Percentiles rank a stretch among this genome's conserved stretches.
These are phyloP conservation scores for Alternaria consortialis DNA, from an alignment of 2,329 filamentous ascomycete genomes.

Conservation along the genomic window DNA sequence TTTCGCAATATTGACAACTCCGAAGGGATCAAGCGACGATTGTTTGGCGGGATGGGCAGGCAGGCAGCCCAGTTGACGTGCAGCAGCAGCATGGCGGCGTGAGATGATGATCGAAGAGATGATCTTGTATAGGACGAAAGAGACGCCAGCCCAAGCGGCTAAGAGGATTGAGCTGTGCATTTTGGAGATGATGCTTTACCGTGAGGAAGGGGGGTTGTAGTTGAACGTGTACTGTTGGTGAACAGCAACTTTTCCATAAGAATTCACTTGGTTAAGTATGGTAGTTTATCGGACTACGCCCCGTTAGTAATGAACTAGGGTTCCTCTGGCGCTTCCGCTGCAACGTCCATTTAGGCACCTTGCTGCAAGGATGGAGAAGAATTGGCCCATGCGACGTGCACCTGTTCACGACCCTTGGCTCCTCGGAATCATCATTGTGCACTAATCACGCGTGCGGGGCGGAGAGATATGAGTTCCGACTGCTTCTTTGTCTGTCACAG, in stretches of 20 bases:
- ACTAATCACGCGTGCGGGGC: background rate
- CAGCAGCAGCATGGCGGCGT: slow-evolving; percentile 46
- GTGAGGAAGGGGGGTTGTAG: background rate
- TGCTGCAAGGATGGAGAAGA: background rate
- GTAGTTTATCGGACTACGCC: background rate
- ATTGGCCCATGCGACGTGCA: slow-evolving; percentile 4
- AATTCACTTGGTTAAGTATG: background rate
- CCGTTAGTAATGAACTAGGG: background rate
- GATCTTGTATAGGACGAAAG: slow-evolving; percentile 45
- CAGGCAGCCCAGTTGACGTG: slow-evolving; percentile 56
- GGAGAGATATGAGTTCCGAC: background rate
- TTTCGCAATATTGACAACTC: slow-evolving; percentile 57
- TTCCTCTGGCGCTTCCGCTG: background rate
- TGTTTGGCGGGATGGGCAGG: slow-evolving; percentile 51
- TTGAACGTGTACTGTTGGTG: background rate
- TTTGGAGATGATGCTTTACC: background rate
- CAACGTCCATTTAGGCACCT: background rate
- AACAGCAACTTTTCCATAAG: background rate
- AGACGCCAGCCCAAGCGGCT: slow-evolving; percentile 37
- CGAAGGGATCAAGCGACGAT: slow-evolving; percentile 57
- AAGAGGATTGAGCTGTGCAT: slow-evolving; percentile 44
- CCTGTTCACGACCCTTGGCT: slow-evolving; percentile 1
- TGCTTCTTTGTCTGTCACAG: background rate
- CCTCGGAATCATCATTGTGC: background rate
- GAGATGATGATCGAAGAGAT: slow-evolving; percentile 35